Evolutionary conservation across 2,329 filamentous ascomycete species (phyloP).

Genomic region (Hypomyces perniciosus): DNA sequence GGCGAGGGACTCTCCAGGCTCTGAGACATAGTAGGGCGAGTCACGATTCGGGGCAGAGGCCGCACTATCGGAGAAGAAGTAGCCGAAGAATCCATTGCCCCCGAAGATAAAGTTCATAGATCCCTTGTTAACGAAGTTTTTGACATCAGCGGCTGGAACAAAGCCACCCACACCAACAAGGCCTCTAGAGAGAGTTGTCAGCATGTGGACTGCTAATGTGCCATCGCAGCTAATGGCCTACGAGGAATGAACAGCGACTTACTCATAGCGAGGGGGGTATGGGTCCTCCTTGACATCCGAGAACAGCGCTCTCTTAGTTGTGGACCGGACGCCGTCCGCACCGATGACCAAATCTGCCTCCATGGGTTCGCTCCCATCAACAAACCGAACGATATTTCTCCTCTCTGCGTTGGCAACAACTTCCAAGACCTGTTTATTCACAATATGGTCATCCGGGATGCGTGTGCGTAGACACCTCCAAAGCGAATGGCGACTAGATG

Average conservation of each 20-base stretch:
- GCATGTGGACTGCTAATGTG: background rate
- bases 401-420: conserved; percentile 15
- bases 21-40: conserved; percentile 15
- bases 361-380: conserved; percentile 16
- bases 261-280: conserved; percentile 22
- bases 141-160: conserved; percentile 11
- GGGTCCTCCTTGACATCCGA: conserved; percentile 16
- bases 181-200: conserved; percentile 6
- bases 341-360: conserved; percentile 22
- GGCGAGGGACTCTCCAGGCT: conserved; percentile 14
- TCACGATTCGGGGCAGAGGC: conserved; percentile 13
- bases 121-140: conserved; percentile 14
- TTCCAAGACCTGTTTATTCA: conserved; percentile 17
- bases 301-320: conserved; percentile 18
- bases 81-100: conserved; percentile 20
- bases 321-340: conserved; percentile 20
- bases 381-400: conserved; percentile 17
- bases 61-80: conserved; percentile 15
- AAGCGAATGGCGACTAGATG: conserved; percentile 19
- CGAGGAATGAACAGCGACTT: background rate
- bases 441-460: conserved; percentile 16
- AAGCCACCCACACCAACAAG: conserved; percentile 19
- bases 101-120: conserved; percentile 20
- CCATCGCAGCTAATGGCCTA: background rate
- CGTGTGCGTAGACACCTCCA: conserved; percentile 19